Conservation (phyloP, 2,329 filamentous ascomycete genomes). For the Cadophora sp. region DNA sequence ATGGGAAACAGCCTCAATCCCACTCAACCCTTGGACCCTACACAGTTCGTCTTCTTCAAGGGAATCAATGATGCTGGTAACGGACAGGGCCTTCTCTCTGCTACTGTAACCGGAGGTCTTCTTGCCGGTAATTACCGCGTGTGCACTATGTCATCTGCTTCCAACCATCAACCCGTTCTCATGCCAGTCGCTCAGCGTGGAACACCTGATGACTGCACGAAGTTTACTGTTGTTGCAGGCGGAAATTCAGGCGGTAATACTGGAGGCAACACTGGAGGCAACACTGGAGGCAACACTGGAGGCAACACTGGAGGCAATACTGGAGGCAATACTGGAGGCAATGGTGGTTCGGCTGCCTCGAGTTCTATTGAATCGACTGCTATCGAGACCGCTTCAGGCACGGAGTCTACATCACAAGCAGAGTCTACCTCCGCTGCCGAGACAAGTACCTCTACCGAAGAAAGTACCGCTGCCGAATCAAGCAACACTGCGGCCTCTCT, state of each 20-base stretch:
- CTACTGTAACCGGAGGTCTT: slow-evolving; percentile 49
- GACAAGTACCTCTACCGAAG: background rate
- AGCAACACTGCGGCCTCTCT: background rate
- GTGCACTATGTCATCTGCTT: slow-evolving; percentile 51
- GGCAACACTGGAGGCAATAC: background rate
- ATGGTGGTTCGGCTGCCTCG: slow-evolving; percentile 10
- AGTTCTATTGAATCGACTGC: slow-evolving; percentile 9
- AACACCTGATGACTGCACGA: slow-evolving; percentile 52
- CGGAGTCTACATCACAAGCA: background rate
- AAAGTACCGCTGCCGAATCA: background rate
- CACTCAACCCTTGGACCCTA: slow-evolving; percentile 41
- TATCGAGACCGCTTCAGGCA: slow-evolving; percentile 4
- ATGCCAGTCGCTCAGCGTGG: slow-evolving; percentile 54
- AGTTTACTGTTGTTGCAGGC: slow-evolving; percentile 47
- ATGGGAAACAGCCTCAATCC: slow-evolving; percentile 45
- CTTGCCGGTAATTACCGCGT: slow-evolving; percentile 51
- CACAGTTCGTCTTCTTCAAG: slow-evolving; percentile 49
- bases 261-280: slow-evolving; percentile 28
- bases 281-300: background rate
- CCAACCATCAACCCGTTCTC: slow-evolving; percentile 52
- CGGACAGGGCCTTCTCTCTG: slow-evolving; percentile 47
- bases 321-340: slow-evolving; percentile 26
- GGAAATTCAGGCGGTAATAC: slow-evolving; percentile 31
- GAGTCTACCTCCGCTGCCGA: background rate
- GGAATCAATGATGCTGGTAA: slow-evolving; percentile 50